These are phyloP conservation scores for Clonostachys byssicola DNA, from an alignment of 2,329 filamentous ascomycete species.

Conservation along the genomic window DNA sequence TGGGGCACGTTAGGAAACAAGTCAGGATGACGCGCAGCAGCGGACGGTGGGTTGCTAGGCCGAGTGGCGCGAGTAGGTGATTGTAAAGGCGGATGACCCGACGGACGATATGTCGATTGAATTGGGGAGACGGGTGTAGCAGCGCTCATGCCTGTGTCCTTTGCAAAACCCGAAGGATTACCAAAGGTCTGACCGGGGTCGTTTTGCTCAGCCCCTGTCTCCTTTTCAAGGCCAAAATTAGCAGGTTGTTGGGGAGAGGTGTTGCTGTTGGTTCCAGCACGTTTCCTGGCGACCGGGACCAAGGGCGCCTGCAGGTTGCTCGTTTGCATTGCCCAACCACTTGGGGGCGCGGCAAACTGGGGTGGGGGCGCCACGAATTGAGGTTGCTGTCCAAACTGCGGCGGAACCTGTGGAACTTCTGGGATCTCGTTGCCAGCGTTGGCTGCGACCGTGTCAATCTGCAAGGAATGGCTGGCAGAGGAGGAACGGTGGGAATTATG, in stretches of 20 bases:
- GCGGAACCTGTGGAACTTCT: too few species aligned
- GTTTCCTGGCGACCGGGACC: slow-evolving; percentile 27
- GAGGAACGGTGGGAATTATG: background rate
- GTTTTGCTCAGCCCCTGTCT: slow-evolving; percentile 28
- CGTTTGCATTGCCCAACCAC: slow-evolving; percentile 51
- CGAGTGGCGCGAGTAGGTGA: too few species aligned
- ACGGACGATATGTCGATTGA: too few species aligned
- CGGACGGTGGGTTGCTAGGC: too few species aligned
- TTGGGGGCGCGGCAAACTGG: slow-evolving; percentile 20
- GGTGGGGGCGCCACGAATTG: slow-evolving; percentile 8
- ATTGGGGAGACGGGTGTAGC: too few species aligned
- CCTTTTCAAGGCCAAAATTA: slow-evolving; percentile 43
- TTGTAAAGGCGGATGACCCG: too few species aligned
- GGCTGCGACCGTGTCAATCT: background rate
- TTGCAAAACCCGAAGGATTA: too few species aligned
- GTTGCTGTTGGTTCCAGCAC: slow-evolving; percentile 17
- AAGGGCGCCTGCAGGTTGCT: slow-evolving; percentile 47
- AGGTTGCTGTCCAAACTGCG: slow-evolving; percentile 1
- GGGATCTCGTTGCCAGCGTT: background rate
- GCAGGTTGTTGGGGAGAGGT: slow-evolving; percentile 20
- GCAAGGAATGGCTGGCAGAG: background rate
- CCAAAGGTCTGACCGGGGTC: too few species aligned
- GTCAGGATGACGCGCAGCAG: too few species aligned
- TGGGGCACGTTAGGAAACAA: too few species aligned
- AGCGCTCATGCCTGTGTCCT: too few species aligned